These are phyloP conservation scores for Quercus variabilis DNA, from an alignment of 306 rosid species.

Conservation along the genomic window DNA sequence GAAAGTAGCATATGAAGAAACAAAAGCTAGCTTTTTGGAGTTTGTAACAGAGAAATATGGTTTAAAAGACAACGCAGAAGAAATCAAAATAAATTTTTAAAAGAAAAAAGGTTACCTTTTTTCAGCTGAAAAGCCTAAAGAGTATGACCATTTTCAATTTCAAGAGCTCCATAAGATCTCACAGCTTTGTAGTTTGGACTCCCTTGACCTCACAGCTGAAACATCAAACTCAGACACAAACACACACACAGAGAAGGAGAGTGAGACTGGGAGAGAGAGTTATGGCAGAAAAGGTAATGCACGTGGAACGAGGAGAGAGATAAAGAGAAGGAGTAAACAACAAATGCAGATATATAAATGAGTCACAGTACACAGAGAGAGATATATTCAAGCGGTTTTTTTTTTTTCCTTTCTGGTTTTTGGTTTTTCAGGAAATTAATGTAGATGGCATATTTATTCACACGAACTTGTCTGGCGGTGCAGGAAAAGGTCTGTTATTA, in stretches of 20 bases:
- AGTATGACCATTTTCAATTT: constrained; percentile 12
- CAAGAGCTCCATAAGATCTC: constrained; percentile 2
- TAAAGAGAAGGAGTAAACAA: not conserved
- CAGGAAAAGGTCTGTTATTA: no score
- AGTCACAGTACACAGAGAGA: not conserved
- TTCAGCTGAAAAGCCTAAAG: not conserved
- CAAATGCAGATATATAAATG: not conserved
- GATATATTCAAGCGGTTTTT: no score
- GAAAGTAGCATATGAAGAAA: no score
- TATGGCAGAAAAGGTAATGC: not conserved
- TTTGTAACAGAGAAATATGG: not conserved
- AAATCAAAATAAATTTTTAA: not conserved
- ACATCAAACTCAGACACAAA: not conserved
- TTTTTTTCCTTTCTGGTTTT: no score
- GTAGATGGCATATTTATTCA: no score
- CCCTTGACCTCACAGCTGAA: not conserved
- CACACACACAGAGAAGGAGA: not conserved
- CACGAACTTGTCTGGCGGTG: no score
- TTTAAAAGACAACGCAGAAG: not conserved
- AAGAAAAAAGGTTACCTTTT: not conserved
- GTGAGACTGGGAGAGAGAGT: not conserved
- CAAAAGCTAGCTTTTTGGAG: not conserved
- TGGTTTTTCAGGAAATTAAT: no score
- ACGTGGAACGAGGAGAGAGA: constrained; percentile 3
- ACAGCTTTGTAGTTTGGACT: not conserved